Evolutionary conservation across 2,329 filamentous ascomycete species (phyloP), one percentile per base, ranked within the genome.

Genomic region (Fonsecaea nubica): DNA sequence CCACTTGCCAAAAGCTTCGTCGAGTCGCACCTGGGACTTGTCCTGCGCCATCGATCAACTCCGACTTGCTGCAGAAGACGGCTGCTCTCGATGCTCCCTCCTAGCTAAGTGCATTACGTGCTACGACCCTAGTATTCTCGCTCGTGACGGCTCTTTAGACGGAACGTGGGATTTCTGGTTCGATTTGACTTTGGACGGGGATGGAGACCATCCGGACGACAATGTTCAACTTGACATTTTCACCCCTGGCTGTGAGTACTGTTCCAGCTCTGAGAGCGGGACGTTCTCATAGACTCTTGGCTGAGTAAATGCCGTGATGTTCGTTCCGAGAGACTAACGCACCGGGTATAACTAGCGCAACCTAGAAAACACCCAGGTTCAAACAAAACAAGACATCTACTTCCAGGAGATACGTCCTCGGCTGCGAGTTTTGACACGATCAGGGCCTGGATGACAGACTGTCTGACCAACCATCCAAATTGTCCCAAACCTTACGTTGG

Each of bases 121-220:
- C 40, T 45, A 45, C 21, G 40, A 45, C 40, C 40, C 40, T 45
- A 18, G 10, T 21, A 6, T 45, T 18, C 40, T 45, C n/a, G n/a
- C 4, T 45, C 40, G 40, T 45, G 40, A 45, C 40, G 40, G 40
- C 21, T 45, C 40, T 18, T 45, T 45, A n/a, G 40, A 45, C 5
- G 40, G 40, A 45, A 18, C 40, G 15, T 45, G 40, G 40, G 40
- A 45, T 18, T 45, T 45, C 40, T 45, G 40, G 40, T 45, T 45
- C 9, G 40, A 45, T 9, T 21, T 45, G 40, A 45, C 40, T 1
- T n/a, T 45, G 40, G 40, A 45, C n/a, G 15, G 40, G 10, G 40
- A 45, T 21, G 40, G 40, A 45, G 40, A 8, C n/a, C 7, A 6
- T 5, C 4, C 40, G n/a, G 40, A 45, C n/a, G 40, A 45, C 1